These are phyloP conservation scores for Gossypium gossypioides DNA, from an alignment of 441 rosid species.

Conservation along the genomic window DNA sequence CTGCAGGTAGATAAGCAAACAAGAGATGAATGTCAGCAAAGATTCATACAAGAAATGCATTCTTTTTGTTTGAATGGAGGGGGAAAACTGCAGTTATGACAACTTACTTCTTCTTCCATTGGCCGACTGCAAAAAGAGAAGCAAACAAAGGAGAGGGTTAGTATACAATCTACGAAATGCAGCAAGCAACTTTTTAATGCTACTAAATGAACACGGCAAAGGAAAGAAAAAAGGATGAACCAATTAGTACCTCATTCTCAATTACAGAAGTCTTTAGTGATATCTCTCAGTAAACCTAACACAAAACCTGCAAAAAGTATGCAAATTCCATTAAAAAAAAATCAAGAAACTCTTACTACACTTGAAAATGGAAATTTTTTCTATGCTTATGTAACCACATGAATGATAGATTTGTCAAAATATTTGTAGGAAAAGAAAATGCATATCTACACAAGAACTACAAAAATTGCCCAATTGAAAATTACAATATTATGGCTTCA, in stretches of 20 bases:
- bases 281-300: not conserved
- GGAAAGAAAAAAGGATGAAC: not conserved
- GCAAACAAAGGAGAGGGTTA: not conserved
- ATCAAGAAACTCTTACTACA: not conserved
- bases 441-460: not conserved
- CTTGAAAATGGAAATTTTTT: not conserved
- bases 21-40: not conserved
- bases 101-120: slow-evolving; percentile 64
- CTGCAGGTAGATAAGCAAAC: slow-evolving; percentile 8
- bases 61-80: not conserved
- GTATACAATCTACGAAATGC: not conserved
- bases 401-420: not conserved
- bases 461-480: not conserved
- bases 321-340: not conserved
- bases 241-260: slow-evolving; percentile 5
- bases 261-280: not conserved
- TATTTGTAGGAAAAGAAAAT: not conserved
- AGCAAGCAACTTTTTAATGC: not conserved
- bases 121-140: slow-evolving; percentile 33
- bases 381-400: not conserved
- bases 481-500: not conserved
- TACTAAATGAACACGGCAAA: not conserved
- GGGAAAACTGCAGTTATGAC: not conserved
- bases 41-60: not conserved
- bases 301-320: not conserved